phyloP scores from a whole-genome alignment of 352 stramenopile species.

The Globisporangium abappressorium region DNA sequence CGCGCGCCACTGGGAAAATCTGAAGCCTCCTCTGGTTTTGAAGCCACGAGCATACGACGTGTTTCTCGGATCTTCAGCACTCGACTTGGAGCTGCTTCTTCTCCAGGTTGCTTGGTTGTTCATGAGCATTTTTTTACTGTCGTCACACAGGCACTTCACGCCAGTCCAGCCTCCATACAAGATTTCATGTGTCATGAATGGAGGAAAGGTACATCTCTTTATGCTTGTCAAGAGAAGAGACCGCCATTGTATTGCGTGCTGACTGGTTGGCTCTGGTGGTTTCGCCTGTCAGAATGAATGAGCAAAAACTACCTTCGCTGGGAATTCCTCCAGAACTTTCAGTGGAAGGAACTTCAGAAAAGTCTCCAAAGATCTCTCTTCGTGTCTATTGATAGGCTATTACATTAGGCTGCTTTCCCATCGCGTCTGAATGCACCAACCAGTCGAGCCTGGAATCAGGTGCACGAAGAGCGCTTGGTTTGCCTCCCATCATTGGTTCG shows the following conservation, averaged over 20 bases:
- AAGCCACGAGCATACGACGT: no score
- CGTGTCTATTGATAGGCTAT: neutral
- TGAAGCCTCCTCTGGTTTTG: no score
- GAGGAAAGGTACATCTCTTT: neutral
- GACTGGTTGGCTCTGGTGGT: neutral
- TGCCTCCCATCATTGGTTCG: neutral
- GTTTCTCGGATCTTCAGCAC: no score
- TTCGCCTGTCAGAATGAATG: neutral
- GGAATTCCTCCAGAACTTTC: neutral
- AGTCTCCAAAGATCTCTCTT: neutral
- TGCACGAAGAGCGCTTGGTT: neutral
- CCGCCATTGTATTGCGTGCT: neutral
- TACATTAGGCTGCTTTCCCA: neutral
- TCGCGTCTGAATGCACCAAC: neutral
- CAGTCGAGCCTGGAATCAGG: neutral
- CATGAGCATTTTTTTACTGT: neutral
- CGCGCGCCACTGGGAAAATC: no score
- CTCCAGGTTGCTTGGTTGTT: no score
- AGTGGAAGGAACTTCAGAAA: neutral
- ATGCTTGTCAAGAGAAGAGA: neutral
- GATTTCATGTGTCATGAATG: neutral
- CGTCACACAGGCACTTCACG: no score
- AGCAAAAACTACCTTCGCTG: neutral
- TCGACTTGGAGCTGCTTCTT: no score
- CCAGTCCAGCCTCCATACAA: neutral